Percentiles rank a stretch among this genome's conserved stretches.
Evolutionary conservation across 2,329 filamentous ascomycete genomes (phyloP).

Genomic region (Xylaria hypoxylon): DNA sequence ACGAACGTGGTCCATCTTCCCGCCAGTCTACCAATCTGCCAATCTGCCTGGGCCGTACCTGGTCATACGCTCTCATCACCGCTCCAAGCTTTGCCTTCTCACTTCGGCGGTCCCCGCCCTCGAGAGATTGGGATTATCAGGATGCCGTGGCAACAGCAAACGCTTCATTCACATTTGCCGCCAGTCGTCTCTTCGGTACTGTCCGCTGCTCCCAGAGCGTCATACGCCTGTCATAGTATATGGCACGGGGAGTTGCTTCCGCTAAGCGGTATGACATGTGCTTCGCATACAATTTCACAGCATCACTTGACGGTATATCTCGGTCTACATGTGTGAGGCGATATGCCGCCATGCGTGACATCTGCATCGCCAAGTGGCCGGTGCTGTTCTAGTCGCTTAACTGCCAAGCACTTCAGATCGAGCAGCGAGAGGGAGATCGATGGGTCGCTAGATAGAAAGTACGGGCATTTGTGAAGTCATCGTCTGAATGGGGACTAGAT

Average conservation of each 20-base stretch:
- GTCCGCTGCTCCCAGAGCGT: slow-evolving; percentile 13
- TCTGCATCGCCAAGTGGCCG: slow-evolving; percentile 27
- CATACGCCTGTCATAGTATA: slow-evolving; percentile 15
- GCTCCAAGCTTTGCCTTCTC: neutral
- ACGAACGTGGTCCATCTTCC: slow-evolving; percentile 31
- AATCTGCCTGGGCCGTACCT: slow-evolving; percentile 13
- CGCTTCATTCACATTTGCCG: slow-evolving; percentile 14
- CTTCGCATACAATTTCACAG: slow-evolving; percentile 16
- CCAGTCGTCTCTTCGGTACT: slow-evolving; percentile 7
- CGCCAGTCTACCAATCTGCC: neutral
- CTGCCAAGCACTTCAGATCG: slow-evolving; percentile 10
- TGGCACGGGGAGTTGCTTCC: slow-evolving; percentile 2
- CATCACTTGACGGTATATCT: slow-evolving; percentile 29
- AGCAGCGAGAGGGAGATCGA: neutral
- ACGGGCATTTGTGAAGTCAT: neutral
- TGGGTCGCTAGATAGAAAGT: neutral
- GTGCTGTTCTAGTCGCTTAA: slow-evolving; percentile 19
- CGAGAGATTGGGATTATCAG: slow-evolving; percentile 18
- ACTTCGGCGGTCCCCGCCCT: slow-evolving; percentile 13
- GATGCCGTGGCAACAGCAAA: neutral
- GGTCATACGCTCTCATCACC: slow-evolving; percentile 18
- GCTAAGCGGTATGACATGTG: slow-evolving; percentile 27
- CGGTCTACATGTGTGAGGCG: slow-evolving; percentile 21
- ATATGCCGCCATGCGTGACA: slow-evolving; percentile 25
- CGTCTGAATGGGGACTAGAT: neutral